Conservation (phyloP, 148 eudicot species). For the Mesembryanthemum crystallinum region DNA sequence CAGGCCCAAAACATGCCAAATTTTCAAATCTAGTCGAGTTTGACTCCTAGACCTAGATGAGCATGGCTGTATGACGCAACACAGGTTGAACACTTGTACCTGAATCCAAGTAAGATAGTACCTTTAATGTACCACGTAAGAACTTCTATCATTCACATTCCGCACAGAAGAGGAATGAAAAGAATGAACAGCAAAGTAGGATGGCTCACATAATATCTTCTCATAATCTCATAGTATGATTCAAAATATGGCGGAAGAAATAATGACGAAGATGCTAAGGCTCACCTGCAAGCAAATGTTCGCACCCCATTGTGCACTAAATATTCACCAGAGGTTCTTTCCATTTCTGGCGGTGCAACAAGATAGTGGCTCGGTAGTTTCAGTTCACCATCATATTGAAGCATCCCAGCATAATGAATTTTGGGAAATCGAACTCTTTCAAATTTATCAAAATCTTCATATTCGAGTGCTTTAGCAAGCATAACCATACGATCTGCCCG, state of each 20-base stretch:
- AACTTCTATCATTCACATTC: no score
- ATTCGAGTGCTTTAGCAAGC: slow-evolving; percentile 90
- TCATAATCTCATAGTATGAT: neutral
- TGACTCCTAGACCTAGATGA: no score
- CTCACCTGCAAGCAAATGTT: slow-evolving; percentile 93
- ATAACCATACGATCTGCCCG: slow-evolving; percentile 96
- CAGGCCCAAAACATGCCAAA: no score
- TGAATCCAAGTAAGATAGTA: no score
- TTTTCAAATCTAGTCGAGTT: no score
- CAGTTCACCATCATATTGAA: slow-evolving; percentile 89
- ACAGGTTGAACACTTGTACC: no score
- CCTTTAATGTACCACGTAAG: no score
- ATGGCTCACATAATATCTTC: no score
- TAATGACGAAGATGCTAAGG: neutral
- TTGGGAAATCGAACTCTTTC: slow-evolving; percentile 75
- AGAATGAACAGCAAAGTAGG: no score
- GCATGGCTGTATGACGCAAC: no score
- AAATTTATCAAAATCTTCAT: slow-evolving; percentile 74
- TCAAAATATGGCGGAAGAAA: no score
- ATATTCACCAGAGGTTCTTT: slow-evolving; percentile 89
- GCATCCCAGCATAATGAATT: slow-evolving; percentile 92
- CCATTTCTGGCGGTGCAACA: slow-evolving; percentile 84
- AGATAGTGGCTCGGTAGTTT: slow-evolving; percentile 74
- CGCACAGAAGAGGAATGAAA: no score
- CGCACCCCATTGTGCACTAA: slow-evolving; percentile 66